A percentile compares a stretch with the other conserved stretches of the same genome.
Conservation (phyloP, 306 rosid genomes). For the Corylus heterophylla region DNA sequence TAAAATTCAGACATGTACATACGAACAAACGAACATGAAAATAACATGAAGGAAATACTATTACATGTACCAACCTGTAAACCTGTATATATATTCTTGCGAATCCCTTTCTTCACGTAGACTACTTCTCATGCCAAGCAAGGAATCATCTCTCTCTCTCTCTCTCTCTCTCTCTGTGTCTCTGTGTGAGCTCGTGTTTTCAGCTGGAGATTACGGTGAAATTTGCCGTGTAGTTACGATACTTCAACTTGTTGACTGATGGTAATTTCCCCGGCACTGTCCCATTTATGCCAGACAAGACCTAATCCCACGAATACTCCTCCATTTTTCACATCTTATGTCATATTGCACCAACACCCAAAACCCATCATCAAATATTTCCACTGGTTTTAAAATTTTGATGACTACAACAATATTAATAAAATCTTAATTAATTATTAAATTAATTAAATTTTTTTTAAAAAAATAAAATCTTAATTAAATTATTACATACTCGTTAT, state of each 20-base stretch:
- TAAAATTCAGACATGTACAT: conserved; percentile 33
- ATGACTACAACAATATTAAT: too few species aligned
- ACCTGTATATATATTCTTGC: conserved; percentile 7
- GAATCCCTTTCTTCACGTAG: conserved; percentile 42
- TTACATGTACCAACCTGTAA: conserved; percentile 13
- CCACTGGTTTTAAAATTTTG: too few species aligned
- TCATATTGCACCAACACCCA: background rate
- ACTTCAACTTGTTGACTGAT: background rate
- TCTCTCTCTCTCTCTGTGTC: conserved; percentile 4
- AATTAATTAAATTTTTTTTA: too few species aligned
- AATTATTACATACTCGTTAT: too few species aligned
- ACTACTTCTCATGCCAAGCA: conserved; percentile 49
- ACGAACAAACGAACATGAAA: conserved; percentile 29
- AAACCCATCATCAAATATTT: background rate
- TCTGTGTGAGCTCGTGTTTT: background rate
- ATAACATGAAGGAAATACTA: background rate
- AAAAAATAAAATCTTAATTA: too few species aligned
- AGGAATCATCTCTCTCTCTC: conserved; percentile 29
- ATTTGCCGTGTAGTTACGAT: background rate
- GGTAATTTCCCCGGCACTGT: background rate
- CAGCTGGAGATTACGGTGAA: background rate
- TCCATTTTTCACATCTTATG: background rate
- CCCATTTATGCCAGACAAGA: background rate
- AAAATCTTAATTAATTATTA: too few species aligned
- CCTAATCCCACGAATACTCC: background rate